A percentile compares a stretch with the other conserved stretches of the same genome.
Evolutionary conservation across 2,329 filamentous ascomycete genomes (phyloP).

Genomic region (Cladosporium sp.): DNA sequence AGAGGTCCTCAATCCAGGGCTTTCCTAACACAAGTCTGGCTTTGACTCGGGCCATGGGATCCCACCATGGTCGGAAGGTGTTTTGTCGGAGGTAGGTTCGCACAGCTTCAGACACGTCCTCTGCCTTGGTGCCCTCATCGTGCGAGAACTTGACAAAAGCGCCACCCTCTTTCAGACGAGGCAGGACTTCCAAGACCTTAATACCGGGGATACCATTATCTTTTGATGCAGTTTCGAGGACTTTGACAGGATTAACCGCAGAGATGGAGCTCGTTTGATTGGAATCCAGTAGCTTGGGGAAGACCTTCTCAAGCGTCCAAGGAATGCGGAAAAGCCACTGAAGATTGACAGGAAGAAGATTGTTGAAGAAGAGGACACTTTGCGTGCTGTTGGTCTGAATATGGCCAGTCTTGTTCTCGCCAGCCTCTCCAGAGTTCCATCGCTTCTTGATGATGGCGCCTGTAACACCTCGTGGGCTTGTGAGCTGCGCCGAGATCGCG

Average conservation of each 20-base stretch:
- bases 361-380: slow-evolving; percentile 84
- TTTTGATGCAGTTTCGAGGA: slow-evolving; percentile 44
- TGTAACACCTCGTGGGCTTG: neutral
- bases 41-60: slow-evolving; percentile 67
- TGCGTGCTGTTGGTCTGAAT: slow-evolving; percentile 73
- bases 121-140: slow-evolving; percentile 41
- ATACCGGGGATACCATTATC: slow-evolving; percentile 37
- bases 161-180: slow-evolving; percentile 83
- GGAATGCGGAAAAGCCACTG: slow-evolving; percentile 56
- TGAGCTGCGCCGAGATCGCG: slow-evolving; percentile 12
- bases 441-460: slow-evolving; percentile 16
- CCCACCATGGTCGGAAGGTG: slow-evolving; percentile 85
- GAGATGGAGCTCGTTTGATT: slow-evolving; percentile 48
- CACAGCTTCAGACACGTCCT: slow-evolving; percentile 58
- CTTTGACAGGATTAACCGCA: slow-evolving; percentile 51
- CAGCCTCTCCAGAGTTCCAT: slow-evolving; percentile 37
- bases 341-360: slow-evolving; percentile 78
- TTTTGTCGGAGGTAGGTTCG: slow-evolving; percentile 60
- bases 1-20: slow-evolving; percentile 92
- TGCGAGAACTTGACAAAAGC: slow-evolving; percentile 83
- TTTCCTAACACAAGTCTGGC: slow-evolving; percentile 72
- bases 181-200: slow-evolving; percentile 74
- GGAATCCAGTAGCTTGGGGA: slow-evolving; percentile 47
- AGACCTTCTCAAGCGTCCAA: slow-evolving; percentile 36
- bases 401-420: slow-evolving; percentile 69